Evolutionary conservation across 2,329 filamentous ascomycete species (phyloP), one percentile per base, ranked within the genome.

Genomic region (Lachnellula hyalina): DNA sequence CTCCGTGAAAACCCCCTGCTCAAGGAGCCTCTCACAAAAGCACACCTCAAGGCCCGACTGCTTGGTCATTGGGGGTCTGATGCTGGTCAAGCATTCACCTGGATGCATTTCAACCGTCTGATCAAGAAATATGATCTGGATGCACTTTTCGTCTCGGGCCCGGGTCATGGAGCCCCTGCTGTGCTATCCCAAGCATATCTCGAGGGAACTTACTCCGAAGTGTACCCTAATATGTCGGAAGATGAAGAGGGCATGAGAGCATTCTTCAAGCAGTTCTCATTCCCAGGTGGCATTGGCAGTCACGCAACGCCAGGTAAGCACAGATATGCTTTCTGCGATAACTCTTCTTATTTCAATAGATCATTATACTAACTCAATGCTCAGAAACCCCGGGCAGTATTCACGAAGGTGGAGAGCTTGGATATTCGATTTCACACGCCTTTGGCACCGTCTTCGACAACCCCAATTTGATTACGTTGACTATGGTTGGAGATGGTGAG

Each of bases 261-360:
- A 57, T 90, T 91, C 77, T 90, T 91, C 81, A 90, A 90, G 74
- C 82, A 86, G 61, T 92, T 92, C 73, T 90, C 87, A 1, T 91
- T 91, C 72, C 88, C 88, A 0, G 87, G 88, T 17, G 88, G 88
- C 52, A 85, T 90, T 64, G 87, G 87, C 52, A 88, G 84, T 19
- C 88, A 91, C 68, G 87, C 86, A 53, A 91, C 87, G 0, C 87
- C 87, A 32, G 28, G 28, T 32, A 32, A 32, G 28, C 28, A 32
- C 28, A 12, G 3, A 28, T 8, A 28, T 28, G 7, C 28, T 28
- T 28, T 28, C 25, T 28, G 1, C 28, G 9, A 28, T 9, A 8
- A 12, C 3, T 32, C 28, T 32, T 32, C 9, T 32, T 9, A 32
- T 32, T 32, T 32, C 11, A 4, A 32, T 32, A 11, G 2, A 11